Evolutionary conservation across 73 alveolate genomes (phyloP), one percentile per base, ranked within the genome.

Genomic region (Breviolum minutum): DNA sequence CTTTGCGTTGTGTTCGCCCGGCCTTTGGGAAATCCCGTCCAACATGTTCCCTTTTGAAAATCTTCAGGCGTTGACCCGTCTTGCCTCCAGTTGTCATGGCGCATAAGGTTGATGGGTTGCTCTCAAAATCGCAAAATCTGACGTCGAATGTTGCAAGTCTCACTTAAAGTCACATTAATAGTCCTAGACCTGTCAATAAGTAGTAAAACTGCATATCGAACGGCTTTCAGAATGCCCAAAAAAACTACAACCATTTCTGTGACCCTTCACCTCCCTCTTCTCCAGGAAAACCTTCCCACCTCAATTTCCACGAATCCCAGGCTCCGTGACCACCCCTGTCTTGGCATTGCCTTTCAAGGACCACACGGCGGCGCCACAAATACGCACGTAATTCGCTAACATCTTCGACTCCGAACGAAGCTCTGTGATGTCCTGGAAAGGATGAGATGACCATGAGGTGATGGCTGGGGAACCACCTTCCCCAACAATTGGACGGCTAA

Each of bases 291-390:
- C 17, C 24, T 13, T 66, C 74, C 11, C 17, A 13, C 24, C 11
- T 66, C 74, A 17, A 66, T 13, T 13, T 66, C 17, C 11, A 66
- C 74, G 11, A 11, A 66, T 66, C 74, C 11, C 74, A 66, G 97
- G 64, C n/a, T 11, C 97, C 32, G 97, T 91, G 97, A 91, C 85
- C 63, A 91, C 97, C 17, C 97, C 97, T 24, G 97, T 91, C 97
- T 91, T 91, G 68, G 97, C 97, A 22, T 91, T 91, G 79, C 97
- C 97, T 77, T 91, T 91, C 89, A 91, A 70, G 84, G 99, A 94
- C 99, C 99, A 94, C 82, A 94, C 99, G 71, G 99, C 99, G 19
- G 99, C 99, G 82, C 99, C 99, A 61, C 99, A 94, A 19, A 94
- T 94, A 62, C 92, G 90, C 48, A 94, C 99, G 70, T 94, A 94